phyloP scores from a whole-genome alignment of 2,329 filamentous ascomycete species.

The Fusarium continuum region DNA sequence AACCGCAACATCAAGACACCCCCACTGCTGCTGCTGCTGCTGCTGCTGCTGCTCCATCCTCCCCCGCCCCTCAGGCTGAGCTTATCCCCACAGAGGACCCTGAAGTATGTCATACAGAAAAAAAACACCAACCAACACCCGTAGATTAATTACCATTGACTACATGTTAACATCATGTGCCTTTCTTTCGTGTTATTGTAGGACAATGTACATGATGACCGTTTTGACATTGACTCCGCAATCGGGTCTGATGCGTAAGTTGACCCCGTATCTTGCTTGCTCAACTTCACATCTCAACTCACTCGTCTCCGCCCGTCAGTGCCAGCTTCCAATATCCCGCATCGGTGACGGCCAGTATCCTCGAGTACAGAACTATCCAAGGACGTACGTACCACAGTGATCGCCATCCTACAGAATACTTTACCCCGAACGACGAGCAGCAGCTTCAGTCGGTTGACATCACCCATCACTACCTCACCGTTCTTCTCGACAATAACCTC shows the following conservation, averaged over 20 bases:
- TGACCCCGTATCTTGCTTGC: not conserved
- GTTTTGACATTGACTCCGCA: slow-evolving; percentile 34
- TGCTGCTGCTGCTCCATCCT: slow-evolving; percentile 4
- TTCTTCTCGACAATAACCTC: slow-evolving; percentile 35
- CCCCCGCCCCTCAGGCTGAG: slow-evolving; percentile 28
- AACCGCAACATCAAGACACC: slow-evolving; percentile 4
- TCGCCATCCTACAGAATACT: slow-evolving; percentile 32
- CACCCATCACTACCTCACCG: slow-evolving; percentile 39
- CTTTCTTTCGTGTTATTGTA: slow-evolving; percentile 4
- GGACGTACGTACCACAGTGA: slow-evolving; percentile 41
- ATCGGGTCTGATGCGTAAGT: slow-evolving; percentile 38
- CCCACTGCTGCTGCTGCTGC: slow-evolving; percentile 8
- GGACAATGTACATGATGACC: slow-evolving; percentile 19
- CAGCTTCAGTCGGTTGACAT: slow-evolving; percentile 39
- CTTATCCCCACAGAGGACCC: slow-evolving; percentile 35
- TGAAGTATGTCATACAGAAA: slow-evolving; percentile 21
- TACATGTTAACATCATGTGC: slow-evolving; percentile 8
- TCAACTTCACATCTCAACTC: not conserved
- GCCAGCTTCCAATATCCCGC: slow-evolving; percentile 33
- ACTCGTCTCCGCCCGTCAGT: slow-evolving; percentile 4
- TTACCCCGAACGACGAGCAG: slow-evolving; percentile 38
- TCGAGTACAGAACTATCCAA: slow-evolving; percentile 37
- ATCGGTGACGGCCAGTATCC: slow-evolving; percentile 36
- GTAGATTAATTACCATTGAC: slow-evolving; percentile 2
- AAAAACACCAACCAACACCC: not conserved